Base-by-base conservation (phyloP, 345 rosid genomes). In the Citrus trifoliata region DNA sequence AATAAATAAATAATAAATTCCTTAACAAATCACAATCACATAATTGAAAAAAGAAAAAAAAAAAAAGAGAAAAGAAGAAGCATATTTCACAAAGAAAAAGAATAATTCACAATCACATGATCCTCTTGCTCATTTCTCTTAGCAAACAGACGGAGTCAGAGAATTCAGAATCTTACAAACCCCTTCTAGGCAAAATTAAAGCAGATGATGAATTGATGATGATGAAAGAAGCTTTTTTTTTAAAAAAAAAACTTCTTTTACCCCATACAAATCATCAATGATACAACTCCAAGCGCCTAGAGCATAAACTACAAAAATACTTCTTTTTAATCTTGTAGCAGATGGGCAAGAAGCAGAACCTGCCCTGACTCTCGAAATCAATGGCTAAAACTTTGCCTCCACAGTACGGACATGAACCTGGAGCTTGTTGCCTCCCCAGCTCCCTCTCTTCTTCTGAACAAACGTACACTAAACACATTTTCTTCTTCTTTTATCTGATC, bases 361-460 rank as follows among this genome's bases (percentile, higher is more conserved):
- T 86, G 95, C 94, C 86, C 56, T 86, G 90, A 7, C 84, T 91
- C 83, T 95, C 93, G 0, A 90, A 84, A 61, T 90, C 98, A 60
- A 89, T 74, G 77, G 95, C 93, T 77, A 86, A 81, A 42, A 95
- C 90, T 85, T 84, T 87, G 19, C 98, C 97, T 0, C 93, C 91
- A 62, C 98, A 95, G 85, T 88, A 86, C 0, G 98, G 95, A 79
- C 98, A 93, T 16, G 85, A 80, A 1, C 98, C 97, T 0, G 91
- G 88, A 27, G 98, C 98, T 59, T 86, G 80, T 66, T 89, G 97
- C 46, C 97, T 83, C 14, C 88, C 93, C 22, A 93, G 79, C 81
- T 93, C 98, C 48, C 77, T 85, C 79, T 89, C 91, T 59, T 90
- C 90, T 63, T 83, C 89, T 1, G 86, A 84, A 63, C 90, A 91